Conservation (phyloP, 257 asterid genomes). For the Avicennia marina region DNA sequence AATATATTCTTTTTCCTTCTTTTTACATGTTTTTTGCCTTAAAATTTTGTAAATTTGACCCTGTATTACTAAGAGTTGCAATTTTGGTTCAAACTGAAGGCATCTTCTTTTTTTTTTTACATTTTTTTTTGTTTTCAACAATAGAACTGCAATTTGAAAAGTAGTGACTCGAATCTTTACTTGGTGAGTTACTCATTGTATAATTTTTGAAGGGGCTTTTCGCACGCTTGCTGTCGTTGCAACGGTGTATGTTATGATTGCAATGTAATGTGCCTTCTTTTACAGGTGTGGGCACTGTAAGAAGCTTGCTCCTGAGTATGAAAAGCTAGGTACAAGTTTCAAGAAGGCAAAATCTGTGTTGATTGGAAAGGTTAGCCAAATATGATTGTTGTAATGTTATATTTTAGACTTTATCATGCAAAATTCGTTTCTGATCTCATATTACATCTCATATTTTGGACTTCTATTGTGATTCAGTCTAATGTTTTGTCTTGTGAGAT, state of each 20-base stretch:
- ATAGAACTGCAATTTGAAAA: neutral
- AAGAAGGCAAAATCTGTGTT: slow-evolving; percentile 85
- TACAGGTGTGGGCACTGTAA: slow-evolving; percentile 98
- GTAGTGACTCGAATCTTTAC: neutral
- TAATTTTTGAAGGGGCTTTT: too few relatives aligned
- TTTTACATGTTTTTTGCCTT: too few relatives aligned
- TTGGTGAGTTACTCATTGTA: neutral
- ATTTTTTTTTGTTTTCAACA: too few relatives aligned
- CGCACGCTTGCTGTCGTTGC: neutral
- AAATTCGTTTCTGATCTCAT: too few relatives aligned
- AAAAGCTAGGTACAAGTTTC: slow-evolving; percentile 85
- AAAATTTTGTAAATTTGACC: too few relatives aligned
- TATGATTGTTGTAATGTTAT: neutral
- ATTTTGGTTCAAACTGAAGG: too few relatives aligned
- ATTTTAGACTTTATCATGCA: neutral
- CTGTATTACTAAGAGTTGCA: too few relatives aligned
- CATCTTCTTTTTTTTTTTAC: neutral
- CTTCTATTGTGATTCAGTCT: too few relatives aligned
- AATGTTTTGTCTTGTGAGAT: too few relatives aligned
- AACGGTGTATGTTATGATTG: neutral
- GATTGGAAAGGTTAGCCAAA: slow-evolving; percentile 73
- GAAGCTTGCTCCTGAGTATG: slow-evolving; percentile 92
- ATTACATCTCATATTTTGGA: too few relatives aligned
- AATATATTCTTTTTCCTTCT: neutral
- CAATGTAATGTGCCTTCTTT: slow-evolving; percentile 7